Evolutionary conservation across 2,329 filamentous ascomycete genomes (phyloP).

Genomic region (Didymella segeticola): DNA sequence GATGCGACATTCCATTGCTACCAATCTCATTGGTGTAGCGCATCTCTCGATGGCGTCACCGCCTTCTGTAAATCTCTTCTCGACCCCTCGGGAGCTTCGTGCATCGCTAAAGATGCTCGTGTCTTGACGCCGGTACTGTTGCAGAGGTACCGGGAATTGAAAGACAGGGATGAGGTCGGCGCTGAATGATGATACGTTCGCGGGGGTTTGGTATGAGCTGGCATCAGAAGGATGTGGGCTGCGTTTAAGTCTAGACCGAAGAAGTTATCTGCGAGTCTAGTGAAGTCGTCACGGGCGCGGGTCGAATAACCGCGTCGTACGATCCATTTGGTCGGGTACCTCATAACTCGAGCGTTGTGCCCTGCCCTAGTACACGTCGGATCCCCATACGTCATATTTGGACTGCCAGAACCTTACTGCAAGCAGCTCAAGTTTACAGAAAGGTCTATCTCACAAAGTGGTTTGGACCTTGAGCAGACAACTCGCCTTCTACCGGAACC

Average conservation of each 20-base stretch:
- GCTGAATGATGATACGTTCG: background rate
- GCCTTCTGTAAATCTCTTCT: background rate
- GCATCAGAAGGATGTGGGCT: constrained; percentile 2
- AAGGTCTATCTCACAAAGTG: background rate
- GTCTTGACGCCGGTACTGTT: background rate
- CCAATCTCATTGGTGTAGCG: background rate
- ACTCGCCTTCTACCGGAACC: background rate
- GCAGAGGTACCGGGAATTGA: background rate
- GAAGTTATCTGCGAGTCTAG: background rate
- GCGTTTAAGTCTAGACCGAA: constrained; percentile 1
- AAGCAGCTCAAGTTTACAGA: background rate
- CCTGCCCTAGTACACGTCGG: background rate
- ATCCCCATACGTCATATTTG: constrained; percentile 7
- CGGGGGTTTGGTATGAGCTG: constrained; percentile 2
- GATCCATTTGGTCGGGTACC: constrained; percentile 1
- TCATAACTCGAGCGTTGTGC: background rate
- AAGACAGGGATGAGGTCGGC: background rate
- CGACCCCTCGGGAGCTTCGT: too few relatives aligned
- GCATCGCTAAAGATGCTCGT: background rate
- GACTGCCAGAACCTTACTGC: background rate
- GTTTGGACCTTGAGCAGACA: background rate
- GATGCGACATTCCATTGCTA: constrained; percentile 1
- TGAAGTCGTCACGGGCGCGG: background rate
- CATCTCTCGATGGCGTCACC: background rate
- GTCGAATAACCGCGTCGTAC: constrained; percentile 7